Base-by-base conservation (phyloP, 495 filamentous ascomycete species). In the Lepidopterella palustris region DNA sequence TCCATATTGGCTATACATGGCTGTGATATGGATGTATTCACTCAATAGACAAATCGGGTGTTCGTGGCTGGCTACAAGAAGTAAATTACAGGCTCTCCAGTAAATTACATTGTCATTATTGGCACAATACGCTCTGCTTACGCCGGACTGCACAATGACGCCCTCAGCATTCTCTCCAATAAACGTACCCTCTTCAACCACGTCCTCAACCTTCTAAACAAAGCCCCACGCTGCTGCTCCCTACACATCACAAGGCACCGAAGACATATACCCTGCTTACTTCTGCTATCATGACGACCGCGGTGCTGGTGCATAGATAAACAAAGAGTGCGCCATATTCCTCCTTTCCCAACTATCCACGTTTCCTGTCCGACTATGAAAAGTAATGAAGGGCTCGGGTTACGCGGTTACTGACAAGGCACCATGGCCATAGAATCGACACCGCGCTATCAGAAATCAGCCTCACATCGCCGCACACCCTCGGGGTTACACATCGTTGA, bases 391-490 rank as follows among this genome's bases (percentile, higher is more conserved):
- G 18, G 15, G 23, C 59, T 21, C 20, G 18, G 31, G 31, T 21
- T 45, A 11, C 52, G 40, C 26, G 23, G 25, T 54, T 49, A 55
- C 63, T 61, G 47, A 61, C 58, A 47, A 58, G 52, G 18, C 27
- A 23, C 61, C 63, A 65, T 65, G 63, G 63, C 63, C 35, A 25
- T 61, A 61, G 59, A 27, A 39, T 62, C 59, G 4, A 49, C 63
- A n/a, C 63, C 58, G 23, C 63, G 63, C 11, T 29, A 13, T 39
- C 25, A 54, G 11, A 24, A 20, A 35, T n/a, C 20, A 26, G n/a
- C 47, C 54, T 49, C 49, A 21, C 62, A 61, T 56, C 64, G 58
- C 48, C 58, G 59, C 54, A 67, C 63, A 1, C n/a, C 48, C 31
- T 64, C 63, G 21, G 49, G 13, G 27, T 59, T 62, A n/a, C 58